Evolutionary conservation across 345 rosid species (phyloP).

Genomic region (Lepidium didymum): DNA sequence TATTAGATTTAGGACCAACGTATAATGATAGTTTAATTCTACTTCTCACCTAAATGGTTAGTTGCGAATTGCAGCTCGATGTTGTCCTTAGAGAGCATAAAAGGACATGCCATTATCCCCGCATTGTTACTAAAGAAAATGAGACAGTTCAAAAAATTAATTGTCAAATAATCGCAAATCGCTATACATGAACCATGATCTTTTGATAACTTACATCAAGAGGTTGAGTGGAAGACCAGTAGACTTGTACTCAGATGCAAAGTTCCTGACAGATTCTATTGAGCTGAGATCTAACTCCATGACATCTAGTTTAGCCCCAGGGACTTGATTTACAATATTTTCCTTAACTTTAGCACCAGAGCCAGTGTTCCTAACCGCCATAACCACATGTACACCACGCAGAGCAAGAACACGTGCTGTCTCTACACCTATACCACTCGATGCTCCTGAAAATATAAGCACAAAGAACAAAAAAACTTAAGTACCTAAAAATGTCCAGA

Average conservation of each 20-base stretch:
- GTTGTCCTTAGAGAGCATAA: constrained; percentile 44
- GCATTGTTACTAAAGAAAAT: constrained; percentile 34
- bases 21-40: background rate
- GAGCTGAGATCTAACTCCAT: constrained; percentile 71
- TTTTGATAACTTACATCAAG: constrained; percentile 37
- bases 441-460: constrained; percentile 39
- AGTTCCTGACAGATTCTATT: constrained; percentile 46
- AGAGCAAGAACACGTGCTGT: constrained; percentile 61
- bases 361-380: constrained; percentile 53
- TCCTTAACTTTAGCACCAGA: constrained; percentile 45
- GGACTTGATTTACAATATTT: constrained; percentile 39
- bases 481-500: background rate
- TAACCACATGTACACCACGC: constrained; percentile 57
- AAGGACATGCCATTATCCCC: constrained; percentile 39
- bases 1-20: background rate
- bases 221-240: constrained; percentile 54
- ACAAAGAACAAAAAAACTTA: background rate
- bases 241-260: constrained; percentile 47
- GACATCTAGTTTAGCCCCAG: constrained; percentile 52
- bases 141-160: background rate
- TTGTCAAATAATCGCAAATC: background rate
- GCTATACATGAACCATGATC: background rate
- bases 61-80: constrained; percentile 52
- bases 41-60: constrained; percentile 44
- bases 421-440: constrained; percentile 61